Base-by-base conservation (phyloP, 805 yeast genomes). In the Candida silvicultrix region DNA sequence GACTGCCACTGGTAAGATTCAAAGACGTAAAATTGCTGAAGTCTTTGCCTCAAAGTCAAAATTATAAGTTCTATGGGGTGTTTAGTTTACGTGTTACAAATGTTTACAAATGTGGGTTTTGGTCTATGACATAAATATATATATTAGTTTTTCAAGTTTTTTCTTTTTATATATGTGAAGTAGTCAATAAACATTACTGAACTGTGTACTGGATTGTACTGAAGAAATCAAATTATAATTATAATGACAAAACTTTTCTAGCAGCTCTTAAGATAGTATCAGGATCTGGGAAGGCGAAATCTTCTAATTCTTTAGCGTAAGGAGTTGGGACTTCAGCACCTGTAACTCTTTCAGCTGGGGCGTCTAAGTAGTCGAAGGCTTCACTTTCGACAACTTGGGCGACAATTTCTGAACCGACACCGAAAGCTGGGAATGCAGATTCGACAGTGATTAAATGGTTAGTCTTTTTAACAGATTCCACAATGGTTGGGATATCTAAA, bases 301-400 rank as follows among this genome's bases (percentile, higher is more conserved):
- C 95, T 81, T 94, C 99, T 66, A 94, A 80, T 73, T 85, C 90
- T 70, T 82, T 80, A 59, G 97, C 96, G 67, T 94, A 94, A 55
- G 99, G 99, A 58, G 99, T 94, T 70, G 99, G 99, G 29, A 90
- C 97, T 75, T 94, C 99, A 66, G 98, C 95, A 69, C 99, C 99
- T 49, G 99, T 94, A 62, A 90, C 92, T 78, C 99, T 89, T 75
- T 85, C 95, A 56, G 94, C 88, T 59, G 99, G 99, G 50, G 98
- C 95, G 71, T 94, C 99, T 65, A 94, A 80, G 80, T 89, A 88
- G 72, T 94, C 99, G 57, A 94, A 94, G 45, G 96, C 98, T 71
- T 90, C 97, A 48, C 95, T 81, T 75, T 94, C 99, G 97, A 94
- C 89, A 65, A 94, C 77, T 73, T 89, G 96, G 51, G 98, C 99